A percentile compares a stretch with the other conserved stretches of the same genome.
These are phyloP conservation scores for Isabelozyma rhagii DNA, from an alignment of 805 yeast species.

Conservation along the genomic window DNA sequence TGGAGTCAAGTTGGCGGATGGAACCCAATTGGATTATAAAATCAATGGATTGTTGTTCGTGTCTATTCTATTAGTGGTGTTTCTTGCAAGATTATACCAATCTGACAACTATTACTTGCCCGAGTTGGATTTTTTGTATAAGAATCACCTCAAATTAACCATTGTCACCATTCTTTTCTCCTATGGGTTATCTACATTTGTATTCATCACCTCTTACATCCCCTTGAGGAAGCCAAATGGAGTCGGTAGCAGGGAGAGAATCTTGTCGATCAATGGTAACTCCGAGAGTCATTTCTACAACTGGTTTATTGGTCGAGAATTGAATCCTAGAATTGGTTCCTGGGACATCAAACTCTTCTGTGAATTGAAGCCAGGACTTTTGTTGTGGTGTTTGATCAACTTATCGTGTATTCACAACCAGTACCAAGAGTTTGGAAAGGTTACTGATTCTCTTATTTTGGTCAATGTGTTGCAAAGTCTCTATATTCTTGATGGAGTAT, in stretches of 20 bases:
- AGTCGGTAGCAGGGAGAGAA: constrained; percentile 55
- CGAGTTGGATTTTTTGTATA: constrained; percentile 74
- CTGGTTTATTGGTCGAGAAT: constrained; percentile 96
- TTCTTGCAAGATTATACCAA: constrained; percentile 51
- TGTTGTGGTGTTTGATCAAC: constrained; percentile 80
- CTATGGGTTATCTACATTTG: constrained; percentile 55
- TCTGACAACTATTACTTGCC: constrained; percentile 58
- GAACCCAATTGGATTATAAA: constrained; percentile 64
- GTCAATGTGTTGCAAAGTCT: constrained; percentile 70
- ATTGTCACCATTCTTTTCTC: constrained; percentile 64
- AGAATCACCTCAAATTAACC: constrained; percentile 63
- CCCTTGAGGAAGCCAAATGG: constrained; percentile 54
- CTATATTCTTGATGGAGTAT: constrained; percentile 87
- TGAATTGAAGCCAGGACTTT: constrained; percentile 92
- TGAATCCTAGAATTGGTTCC: constrained; percentile 83
- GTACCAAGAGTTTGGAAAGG: constrained; percentile 54
- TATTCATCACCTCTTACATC: constrained; percentile 65
- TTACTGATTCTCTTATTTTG: constrained; percentile 70
- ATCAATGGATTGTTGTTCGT: constrained; percentile 75
- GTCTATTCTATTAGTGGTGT: constrained; percentile 27
- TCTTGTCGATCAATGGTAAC: constrained; percentile 85
- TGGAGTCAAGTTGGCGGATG: constrained; percentile 78
- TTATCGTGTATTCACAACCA: constrained; percentile 80
- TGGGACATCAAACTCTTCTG: constrained; percentile 90
- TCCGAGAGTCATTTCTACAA: constrained; percentile 73